Base-by-base conservation (phyloP, 2,329 filamentous ascomycete genomes). In the Aspergillus flavus region DNA sequence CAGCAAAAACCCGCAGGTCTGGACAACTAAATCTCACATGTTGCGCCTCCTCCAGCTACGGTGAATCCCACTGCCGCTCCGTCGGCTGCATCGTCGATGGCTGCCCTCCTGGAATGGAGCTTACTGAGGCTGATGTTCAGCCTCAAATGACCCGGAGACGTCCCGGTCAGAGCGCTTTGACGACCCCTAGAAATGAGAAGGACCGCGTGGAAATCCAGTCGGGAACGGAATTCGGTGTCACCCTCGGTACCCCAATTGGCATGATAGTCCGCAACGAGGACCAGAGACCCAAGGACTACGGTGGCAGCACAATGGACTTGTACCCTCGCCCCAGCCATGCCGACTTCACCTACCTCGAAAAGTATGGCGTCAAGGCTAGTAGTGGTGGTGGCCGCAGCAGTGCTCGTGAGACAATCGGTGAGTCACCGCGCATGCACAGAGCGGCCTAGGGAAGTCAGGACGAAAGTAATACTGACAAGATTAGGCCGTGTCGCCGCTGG, bases 21-120 rank as follows among this genome's bases (percentile, higher is more conserved):
- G 21, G 50, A 57, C 34, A 32, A 52, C 12, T 53, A 58, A 59
- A 61, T 21, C 39, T 32, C 57, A 46, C 23, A 36, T 50, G 16
- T 58, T 32, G 23, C 26, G 12, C 32, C 36, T 61, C n/a, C 4
- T 39, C 43, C 58, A 76, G 87, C 75, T 92, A 92, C 82, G 91
- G 91, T 77, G 91, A 94, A 80, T 96, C 92, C 62, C 94, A 97
- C 82, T 96, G 94, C 83, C 90, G 89, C 73, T 94, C 91, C 36
- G 93, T 98, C 73, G 94, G 93, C 75, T 96, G 92, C 83, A 97
- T 98, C 73, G 90, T 98, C 80, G 94, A 98, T 77, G 93, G 93
- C 72, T 91, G 89, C 75, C 95, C 94, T 41, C 94, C 95, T 16
- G 92, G 92, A 72, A 90, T 98, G 85, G 83, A 89, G 72, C 88